Percentiles rank a stretch among this genome's conserved stretches.
phyloP scores from a whole-genome alignment of 257 asterid genomes.

The Solanum paucissectum region DNA sequence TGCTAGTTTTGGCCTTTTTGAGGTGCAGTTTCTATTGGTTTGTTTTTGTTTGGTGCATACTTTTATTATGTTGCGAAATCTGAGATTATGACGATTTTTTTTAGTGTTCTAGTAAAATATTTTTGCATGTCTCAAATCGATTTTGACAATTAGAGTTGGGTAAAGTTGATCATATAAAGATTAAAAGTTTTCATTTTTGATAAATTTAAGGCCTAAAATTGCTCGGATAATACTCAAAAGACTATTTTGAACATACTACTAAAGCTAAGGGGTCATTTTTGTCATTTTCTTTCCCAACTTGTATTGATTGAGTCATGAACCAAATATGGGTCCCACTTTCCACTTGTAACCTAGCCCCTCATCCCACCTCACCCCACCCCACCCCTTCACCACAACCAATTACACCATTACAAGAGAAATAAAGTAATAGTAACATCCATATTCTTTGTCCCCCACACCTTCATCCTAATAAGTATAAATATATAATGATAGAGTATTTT shows the following conservation, averaged over 20 bases:
- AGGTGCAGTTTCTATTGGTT: not conserved
- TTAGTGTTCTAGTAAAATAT: not conserved
- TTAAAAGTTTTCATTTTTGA: not conserved
- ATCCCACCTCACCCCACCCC: not conserved
- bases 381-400: not conserved
- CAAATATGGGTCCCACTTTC: constrained; percentile 35
- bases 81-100: not conserved
- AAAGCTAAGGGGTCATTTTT: not conserved
- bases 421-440: not conserved
- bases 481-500: not conserved
- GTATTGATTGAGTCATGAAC: constrained; percentile 40
- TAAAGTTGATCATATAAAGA: not conserved
- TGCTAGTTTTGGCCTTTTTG: not conserved
- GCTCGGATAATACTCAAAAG: not conserved
- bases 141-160: not conserved
- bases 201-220: not conserved
- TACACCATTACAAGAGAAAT: not conserved
- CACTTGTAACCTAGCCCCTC: constrained; percentile 15
- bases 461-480: not conserved
- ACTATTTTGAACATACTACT: not conserved
- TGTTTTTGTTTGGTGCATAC: not conserved
- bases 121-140: not conserved
- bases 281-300: not conserved
- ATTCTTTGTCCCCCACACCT: not conserved
- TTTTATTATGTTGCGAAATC: not conserved